Percentiles rank a stretch among this genome's conserved stretches.
Conservation (phyloP, 768 basidiomycete species). For the Tubosaeta sp. region DNA sequence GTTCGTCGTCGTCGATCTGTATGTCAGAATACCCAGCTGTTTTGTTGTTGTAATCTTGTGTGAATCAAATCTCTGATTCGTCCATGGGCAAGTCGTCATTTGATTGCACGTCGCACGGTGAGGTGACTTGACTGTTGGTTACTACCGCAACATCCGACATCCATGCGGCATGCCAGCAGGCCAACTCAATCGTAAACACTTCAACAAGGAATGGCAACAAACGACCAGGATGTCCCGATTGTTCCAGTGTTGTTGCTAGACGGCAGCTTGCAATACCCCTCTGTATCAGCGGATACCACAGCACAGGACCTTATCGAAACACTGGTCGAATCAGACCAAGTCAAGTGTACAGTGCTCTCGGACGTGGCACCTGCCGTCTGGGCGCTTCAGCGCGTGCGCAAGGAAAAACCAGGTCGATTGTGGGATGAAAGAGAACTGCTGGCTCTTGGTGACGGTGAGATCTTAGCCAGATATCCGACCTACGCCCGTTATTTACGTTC, state of each 20-base stretch:
- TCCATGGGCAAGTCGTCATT: too few relatives aligned
- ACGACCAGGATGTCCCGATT: slow-evolving; percentile 37
- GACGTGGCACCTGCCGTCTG: slow-evolving; percentile 57
- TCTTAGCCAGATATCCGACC: not conserved
- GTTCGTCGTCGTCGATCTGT: slow-evolving; percentile 4
- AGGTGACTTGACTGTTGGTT: not conserved
- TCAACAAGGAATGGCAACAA: slow-evolving; percentile 23
- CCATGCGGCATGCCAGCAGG: slow-evolving; percentile 1
- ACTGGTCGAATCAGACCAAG: slow-evolving; percentile 44
- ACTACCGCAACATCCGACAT: not conserved
- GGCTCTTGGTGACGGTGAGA: slow-evolving; percentile 59
- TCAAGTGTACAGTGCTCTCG: slow-evolving; percentile 51
- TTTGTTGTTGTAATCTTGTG: slow-evolving; percentile 6
- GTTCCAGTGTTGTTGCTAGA: slow-evolving; percentile 58
- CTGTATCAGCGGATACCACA: slow-evolving; percentile 48
- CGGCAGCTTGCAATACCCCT: slow-evolving; percentile 59
- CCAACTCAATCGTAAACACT: not conserved
- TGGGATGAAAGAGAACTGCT: slow-evolving; percentile 75
- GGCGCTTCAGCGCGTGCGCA: slow-evolving; percentile 64
- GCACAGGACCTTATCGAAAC: slow-evolving; percentile 57
- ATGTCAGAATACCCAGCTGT: slow-evolving; percentile 4
- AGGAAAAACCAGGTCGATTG: slow-evolving; percentile 51
- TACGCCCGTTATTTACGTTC: slow-evolving; percentile 11
- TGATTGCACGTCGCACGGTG: not conserved
- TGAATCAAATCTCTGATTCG: slow-evolving; percentile 2